Evolutionary conservation across 2,329 filamentous ascomycete species (phyloP), one percentile per base, ranked within the genome.

Genomic region (Orbilia oligospora): DNA sequence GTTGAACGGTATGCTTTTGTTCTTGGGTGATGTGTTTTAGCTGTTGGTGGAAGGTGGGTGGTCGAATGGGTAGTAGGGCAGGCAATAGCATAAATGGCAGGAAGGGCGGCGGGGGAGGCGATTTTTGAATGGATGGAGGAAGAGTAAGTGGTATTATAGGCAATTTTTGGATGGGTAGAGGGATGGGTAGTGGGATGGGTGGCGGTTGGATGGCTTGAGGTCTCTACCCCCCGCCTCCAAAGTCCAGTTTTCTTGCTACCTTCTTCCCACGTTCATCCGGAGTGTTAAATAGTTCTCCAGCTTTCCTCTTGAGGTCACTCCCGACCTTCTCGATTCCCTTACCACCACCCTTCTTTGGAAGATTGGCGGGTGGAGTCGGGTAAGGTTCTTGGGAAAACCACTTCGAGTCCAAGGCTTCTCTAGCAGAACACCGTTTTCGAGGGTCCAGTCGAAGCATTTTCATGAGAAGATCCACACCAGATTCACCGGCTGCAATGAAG

Each of bases 381-480:
- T 90, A 90, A 0, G 96, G 96, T 41, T 96, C 91, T 24, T 89
- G 89, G 48, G 89, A 89, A 93, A 95, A 99, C 91, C 93, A 99
- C 58, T 88, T 86, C 84, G 98, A 94, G 83, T 90, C 87, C 70
- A 99, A 87, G 83, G 96, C 91, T 80, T 92, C 89, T 41, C 89
- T 87, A 0, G 94, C 93, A 0, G 91, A 93, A 82, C 93, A 91
- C 75, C 96, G 88, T 84, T 92, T 93, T 83, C 90, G 89, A n/a
- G 96, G 96, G 85, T 99, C 93, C 79, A 98, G 88, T 12, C 89
- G 88, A 79, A 97, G 87, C 85, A 97, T 97, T 81, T 89, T 90
- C 87, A 96, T 93, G 64, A 99, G 87, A 76, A 99, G 86, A 84
- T 98, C 94, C 33, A 97, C 93, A 51, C 96, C 96, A 64, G 93